These are phyloP conservation scores for Mrakiaceae sp. DNA, from an alignment of 1,284 basidiomycete species.

Conservation along the genomic window DNA sequence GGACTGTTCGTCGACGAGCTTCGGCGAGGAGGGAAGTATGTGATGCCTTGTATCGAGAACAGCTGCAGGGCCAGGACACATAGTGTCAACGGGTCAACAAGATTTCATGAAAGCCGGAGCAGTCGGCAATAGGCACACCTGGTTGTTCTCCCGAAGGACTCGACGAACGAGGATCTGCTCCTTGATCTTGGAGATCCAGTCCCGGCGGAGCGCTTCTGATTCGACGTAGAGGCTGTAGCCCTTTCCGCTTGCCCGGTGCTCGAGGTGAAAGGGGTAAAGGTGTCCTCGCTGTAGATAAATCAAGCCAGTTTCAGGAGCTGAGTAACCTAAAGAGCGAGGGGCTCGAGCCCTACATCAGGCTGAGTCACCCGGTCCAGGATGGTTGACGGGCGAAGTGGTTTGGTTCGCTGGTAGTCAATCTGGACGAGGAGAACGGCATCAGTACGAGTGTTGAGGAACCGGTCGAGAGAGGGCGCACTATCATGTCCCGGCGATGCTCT, in stretches of 20 bases:
- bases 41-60: slow-evolving; percentile 2
- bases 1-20: not conserved
- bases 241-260: slow-evolving; percentile 5
- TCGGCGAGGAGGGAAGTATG: slow-evolving; percentile 10
- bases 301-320: too few species aligned
- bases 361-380: slow-evolving; percentile 11
- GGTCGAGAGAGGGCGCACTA: not conserved
- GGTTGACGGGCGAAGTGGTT: slow-evolving; percentile 6
- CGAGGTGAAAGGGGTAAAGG: slow-evolving; percentile 11
- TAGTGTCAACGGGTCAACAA: not conserved
- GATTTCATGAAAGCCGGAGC: too few species aligned
- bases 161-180: slow-evolving; percentile 5
- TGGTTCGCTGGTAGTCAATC: slow-evolving; percentile 11
- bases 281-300: not conserved
- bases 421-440: not conserved
- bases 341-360: slow-evolving; percentile 4
- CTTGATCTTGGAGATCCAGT: slow-evolving; percentile 10
- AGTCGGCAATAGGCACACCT: not conserved
- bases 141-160: slow-evolving; percentile 9
- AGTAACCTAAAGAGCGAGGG: not conserved
- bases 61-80: not conserved
- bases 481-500: slow-evolving; percentile 17
- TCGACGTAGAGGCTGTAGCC: slow-evolving; percentile 14
- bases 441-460: not conserved
- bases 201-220: not conserved